Base-by-base conservation (phyloP, 768 basidiomycete species). In the Nidula microcarpa region DNA sequence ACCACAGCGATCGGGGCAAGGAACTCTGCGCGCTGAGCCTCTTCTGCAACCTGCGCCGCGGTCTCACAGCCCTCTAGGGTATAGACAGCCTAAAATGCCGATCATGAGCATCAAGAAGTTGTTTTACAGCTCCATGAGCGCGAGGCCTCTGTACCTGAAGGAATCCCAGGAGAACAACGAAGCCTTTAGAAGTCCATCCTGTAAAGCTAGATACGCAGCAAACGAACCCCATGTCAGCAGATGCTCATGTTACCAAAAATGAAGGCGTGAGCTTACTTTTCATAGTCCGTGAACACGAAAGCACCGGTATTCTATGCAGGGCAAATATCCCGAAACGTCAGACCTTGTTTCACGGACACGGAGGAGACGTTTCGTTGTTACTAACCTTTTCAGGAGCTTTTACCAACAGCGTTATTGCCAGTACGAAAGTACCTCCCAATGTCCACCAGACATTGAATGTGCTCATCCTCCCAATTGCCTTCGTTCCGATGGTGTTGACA, bases 21-120 rank as follows among this genome's bases (percentile, higher is more conserved):
- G 47, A 79, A 54, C 51, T 81, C 79, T 0, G 81, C 81, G 16
- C 77, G 75, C 47, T 74, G 68, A 33, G 80, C 80, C 61, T 84
- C 81, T 62, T 84, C 82, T 5, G 81, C 82, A 6, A 84, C 76
- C 60, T 84, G 82, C n/a, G 82, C 81, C 39, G 82, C 80, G 4
- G 81, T 84, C 60, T 83, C 82, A 60, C 81, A 82, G 18, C 82
- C 82, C 65, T 82, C 82, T 30, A 82, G 71, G 1, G 82, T 82
- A 57, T 83, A 83, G 10, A 83, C 82, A 5, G 81, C 79, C 74
- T 78, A 49, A 1, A 37, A 16, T 41, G 11, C 32, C 49, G 18
- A 60, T 17, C 13, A 56, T 2, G 33, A 47, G 14, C 18, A 34
- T 10, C 39, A 13, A 30, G 11, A 14, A 43, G 3, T 35, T 30